Percentiles rank a stretch among this genome's conserved stretches.
Conservation (phyloP, 306 rosid genomes). For the Bauhinia variegata region DNA sequence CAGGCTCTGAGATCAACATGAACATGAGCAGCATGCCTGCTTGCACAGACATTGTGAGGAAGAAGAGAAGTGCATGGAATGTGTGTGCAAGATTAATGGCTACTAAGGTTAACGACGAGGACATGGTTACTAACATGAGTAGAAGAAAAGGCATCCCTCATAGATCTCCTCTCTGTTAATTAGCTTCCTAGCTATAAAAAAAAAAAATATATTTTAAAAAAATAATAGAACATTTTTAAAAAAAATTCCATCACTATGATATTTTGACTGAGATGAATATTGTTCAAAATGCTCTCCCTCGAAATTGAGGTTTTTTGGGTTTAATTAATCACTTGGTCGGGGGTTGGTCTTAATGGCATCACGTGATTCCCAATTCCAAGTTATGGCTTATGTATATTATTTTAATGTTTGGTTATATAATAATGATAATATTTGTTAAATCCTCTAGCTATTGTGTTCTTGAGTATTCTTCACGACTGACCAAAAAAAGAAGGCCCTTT, state of each 20-base stretch:
- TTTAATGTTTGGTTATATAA: background rate
- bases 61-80: slow-evolving; percentile 82
- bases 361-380: slow-evolving; percentile 99
- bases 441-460: slow-evolving; percentile 39
- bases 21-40: slow-evolving; percentile 64
- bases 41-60: slow-evolving; percentile 63
- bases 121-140: slow-evolving; percentile 80
- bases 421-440: slow-evolving; percentile 35
- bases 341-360: slow-evolving; percentile 92
- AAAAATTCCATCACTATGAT: slow-evolving; percentile 36
- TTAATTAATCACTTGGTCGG: slow-evolving; percentile 97
- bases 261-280: slow-evolving; percentile 59
- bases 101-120: slow-evolving; percentile 71
- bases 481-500: background rate
- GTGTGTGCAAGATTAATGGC: slow-evolving; percentile 64
- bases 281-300: slow-evolving; percentile 55
- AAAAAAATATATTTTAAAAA: background rate
- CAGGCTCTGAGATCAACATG: slow-evolving; percentile 85
- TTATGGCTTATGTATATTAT: slow-evolving; percentile 57
- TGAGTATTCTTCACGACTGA: slow-evolving; percentile 36
- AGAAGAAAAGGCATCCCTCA: slow-evolving; percentile 97
- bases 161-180: slow-evolving; percentile 83
- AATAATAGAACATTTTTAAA: background rate
- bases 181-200: background rate
- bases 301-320: slow-evolving; percentile 51